phyloP scores from a whole-genome alignment of 768 basidiomycete genomes.

The Leccinum aurantiacum region DNA sequence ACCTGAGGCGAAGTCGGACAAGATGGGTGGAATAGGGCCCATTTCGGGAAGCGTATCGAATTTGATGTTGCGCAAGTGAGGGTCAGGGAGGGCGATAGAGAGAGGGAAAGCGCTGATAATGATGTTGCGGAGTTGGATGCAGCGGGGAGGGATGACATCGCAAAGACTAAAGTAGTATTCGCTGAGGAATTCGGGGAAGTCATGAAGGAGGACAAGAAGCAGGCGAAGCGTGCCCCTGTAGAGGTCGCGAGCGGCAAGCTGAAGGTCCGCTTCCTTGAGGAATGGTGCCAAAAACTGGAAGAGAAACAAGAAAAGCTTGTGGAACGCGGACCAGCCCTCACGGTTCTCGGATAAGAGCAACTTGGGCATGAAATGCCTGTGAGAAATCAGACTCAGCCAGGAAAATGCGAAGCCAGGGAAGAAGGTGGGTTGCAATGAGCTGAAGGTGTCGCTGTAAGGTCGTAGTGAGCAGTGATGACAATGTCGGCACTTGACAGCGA shows the following conservation, averaged over 20 bases:
- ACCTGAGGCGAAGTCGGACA: conserved; percentile 86
- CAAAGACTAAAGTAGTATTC: conserved; percentile 96
- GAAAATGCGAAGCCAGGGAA: conserved; percentile 99
- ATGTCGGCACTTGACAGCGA: not conserved
- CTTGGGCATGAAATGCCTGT: conserved; percentile 97
- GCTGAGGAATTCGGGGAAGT: conserved; percentile 97
- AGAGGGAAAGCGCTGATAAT: conserved; percentile 94
- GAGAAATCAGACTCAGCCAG: conserved; percentile 96
- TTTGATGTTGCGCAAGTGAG: conserved; percentile 71
- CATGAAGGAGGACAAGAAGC: conserved; percentile 92
- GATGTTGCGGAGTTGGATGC: conserved; percentile 96
- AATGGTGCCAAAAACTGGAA: conserved; percentile 95
- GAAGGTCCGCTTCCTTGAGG: conserved; percentile 78
- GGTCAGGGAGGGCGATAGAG: conserved; percentile 77
- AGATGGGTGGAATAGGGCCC: conserved; percentile 87
- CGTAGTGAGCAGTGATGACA: not conserved
- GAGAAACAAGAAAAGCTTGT: conserved; percentile 88
- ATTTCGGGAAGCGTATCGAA: conserved; percentile 83
- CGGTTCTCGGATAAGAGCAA: conserved; percentile 83
- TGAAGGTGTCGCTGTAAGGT: conserved; percentile 79
- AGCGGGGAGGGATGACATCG: conserved; percentile 88
- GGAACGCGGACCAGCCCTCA: conserved; percentile 97
- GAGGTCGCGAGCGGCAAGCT: conserved; percentile 77
- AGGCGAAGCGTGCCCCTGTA: conserved; percentile 90
- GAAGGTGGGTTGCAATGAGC: conserved; percentile 92